Evolutionary conservation across 768 basidiomycete genomes (phyloP).

Genomic region (Hortiboletus flavorubellus): DNA sequence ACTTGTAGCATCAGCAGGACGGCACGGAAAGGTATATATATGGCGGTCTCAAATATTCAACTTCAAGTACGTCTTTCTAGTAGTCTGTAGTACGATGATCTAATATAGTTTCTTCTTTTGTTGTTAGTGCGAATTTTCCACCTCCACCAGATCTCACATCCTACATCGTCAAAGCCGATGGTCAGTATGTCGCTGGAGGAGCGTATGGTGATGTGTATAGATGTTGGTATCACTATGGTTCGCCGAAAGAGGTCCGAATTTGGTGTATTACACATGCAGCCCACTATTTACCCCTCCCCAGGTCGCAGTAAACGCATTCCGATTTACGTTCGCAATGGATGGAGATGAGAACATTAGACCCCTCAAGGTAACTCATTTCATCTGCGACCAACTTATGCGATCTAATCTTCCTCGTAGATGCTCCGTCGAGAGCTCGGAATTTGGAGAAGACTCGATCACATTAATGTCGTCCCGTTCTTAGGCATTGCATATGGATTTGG

Average conservation of each 20-base stretch:
- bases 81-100: too few species aligned
- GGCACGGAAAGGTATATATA: too few species aligned
- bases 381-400: not conserved
- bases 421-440: slow-evolving; percentile 29
- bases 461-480: slow-evolving; percentile 26
- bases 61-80: too few species aligned
- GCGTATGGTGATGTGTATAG: slow-evolving; percentile 4
- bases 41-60: too few species aligned
- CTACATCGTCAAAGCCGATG: not conserved
- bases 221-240: not conserved
- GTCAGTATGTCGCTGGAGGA: not conserved
- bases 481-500: slow-evolving; percentile 20
- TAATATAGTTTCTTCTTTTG: too few species aligned
- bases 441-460: slow-evolving; percentile 26
- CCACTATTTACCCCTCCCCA: not conserved
- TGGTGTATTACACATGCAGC: not conserved
- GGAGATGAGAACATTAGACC: not conserved
- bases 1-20: too few species aligned
- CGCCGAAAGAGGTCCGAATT: not conserved
- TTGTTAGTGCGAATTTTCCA: not conserved
- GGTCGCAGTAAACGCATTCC: slow-evolving; percentile 26
- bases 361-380: not conserved
- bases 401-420: slow-evolving; percentile 2
- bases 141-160: slow-evolving; percentile 2
- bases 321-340: slow-evolving; percentile 4